Conservation (phyloP, 2,329 filamentous ascomycete genomes). For the Pyricularia pennisetigena region DNA sequence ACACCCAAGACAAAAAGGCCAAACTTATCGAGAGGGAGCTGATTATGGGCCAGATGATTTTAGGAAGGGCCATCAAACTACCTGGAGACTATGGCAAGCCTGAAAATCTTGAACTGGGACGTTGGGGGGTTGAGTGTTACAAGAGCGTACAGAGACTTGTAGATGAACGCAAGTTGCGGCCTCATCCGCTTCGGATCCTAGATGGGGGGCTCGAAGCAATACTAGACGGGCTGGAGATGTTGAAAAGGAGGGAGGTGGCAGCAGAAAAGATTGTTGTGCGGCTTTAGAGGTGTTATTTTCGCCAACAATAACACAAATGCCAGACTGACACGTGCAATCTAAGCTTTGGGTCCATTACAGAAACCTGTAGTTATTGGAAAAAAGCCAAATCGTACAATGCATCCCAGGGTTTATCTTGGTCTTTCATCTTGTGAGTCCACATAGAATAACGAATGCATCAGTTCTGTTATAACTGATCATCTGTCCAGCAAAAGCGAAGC, state of each 20-base stretch:
- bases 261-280: slow-evolving; percentile 6
- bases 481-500: too few relatives aligned
- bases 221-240: slow-evolving; percentile 3
- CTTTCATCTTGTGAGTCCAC: too few relatives aligned
- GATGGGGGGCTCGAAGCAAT: slow-evolving; percentile 2
- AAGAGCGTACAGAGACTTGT: slow-evolving; percentile 3
- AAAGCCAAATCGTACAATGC: too few relatives aligned
- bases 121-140: slow-evolving; percentile 2
- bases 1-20: slow-evolving; percentile 2
- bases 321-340: too few relatives aligned
- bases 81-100: slow-evolving; percentile 5
- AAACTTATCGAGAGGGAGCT: slow-evolving; percentile 6
- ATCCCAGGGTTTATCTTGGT: too few relatives aligned
- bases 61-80: slow-evolving; percentile 4
- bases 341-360: too few relatives aligned
- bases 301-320: too few relatives aligned
- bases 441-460: too few relatives aligned
- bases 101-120: slow-evolving; percentile 5
- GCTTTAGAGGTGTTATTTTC: not conserved
- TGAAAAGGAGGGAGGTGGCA: slow-evolving; percentile 5
- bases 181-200: slow-evolving; percentile 5
- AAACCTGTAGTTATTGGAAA: too few relatives aligned
- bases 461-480: too few relatives aligned
- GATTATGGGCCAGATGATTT: slow-evolving; percentile 7
- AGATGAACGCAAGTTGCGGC: slow-evolving; percentile 3